Evolutionary conservation across 2,329 filamentous ascomycete species (phyloP).

Genomic region (Calonectria pauciramosa): DNA sequence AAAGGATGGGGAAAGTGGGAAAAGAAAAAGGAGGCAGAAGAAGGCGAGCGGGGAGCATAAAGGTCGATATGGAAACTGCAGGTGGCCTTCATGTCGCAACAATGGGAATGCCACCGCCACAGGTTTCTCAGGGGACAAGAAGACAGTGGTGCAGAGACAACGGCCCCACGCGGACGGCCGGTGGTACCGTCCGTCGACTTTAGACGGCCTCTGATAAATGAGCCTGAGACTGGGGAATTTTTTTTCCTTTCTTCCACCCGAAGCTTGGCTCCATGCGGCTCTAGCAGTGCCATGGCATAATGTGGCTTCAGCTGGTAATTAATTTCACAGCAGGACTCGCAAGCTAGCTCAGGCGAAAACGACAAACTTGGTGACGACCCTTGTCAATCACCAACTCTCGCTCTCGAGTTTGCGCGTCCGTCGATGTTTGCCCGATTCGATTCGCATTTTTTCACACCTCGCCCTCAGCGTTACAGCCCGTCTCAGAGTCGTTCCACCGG

Average conservation of each 20-base stretch:
- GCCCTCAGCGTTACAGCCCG: not conserved
- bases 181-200: not conserved
- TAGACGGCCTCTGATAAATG: constrained; percentile 11
- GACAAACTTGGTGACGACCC: not conserved
- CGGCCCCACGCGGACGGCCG: constrained; percentile 21
- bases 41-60: not conserved
- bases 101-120: not conserved
- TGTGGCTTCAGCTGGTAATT: constrained; percentile 9
- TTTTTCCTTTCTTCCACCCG: not conserved
- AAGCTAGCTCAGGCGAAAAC: not conserved
- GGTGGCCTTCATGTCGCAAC: constrained; percentile 5
- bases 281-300: not conserved
- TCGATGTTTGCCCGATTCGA: not conserved
- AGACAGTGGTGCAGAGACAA: constrained; percentile 4
- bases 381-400: not conserved
- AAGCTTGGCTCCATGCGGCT: not conserved
- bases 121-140: not conserved
- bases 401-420: not conserved
- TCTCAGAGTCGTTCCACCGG: constrained; percentile 1
- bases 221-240: constrained; percentile 12
- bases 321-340: not conserved
- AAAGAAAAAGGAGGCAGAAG: not conserved
- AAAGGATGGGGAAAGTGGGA: not conserved
- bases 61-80: not conserved
- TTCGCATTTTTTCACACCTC: not conserved